These are phyloP conservation scores for Cladosporium sp. DNA, from an alignment of 2,329 filamentous ascomycete species.

Conservation along the genomic window DNA sequence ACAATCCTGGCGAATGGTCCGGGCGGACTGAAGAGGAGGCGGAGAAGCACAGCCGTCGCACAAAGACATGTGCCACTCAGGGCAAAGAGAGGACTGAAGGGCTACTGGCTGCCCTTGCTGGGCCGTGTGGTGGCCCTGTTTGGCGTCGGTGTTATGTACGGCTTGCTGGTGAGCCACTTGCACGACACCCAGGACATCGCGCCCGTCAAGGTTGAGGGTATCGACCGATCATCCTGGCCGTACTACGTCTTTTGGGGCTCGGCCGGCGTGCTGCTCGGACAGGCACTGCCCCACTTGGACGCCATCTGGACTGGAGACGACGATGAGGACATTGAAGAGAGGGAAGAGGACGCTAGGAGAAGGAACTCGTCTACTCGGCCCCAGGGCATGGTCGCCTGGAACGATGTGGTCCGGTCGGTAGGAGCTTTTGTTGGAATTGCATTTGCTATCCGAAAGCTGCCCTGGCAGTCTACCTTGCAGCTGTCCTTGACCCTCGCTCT, in stretches of 20 bases:
- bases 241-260: conserved; percentile 79
- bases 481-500: conserved; percentile 82
- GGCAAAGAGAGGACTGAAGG: conserved; percentile 21
- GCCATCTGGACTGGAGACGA: conserved; percentile 57
- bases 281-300: conserved; percentile 79
- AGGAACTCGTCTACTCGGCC: conserved; percentile 7
- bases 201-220: conserved; percentile 53
- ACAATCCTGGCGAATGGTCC: conserved; percentile 15
- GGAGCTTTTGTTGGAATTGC: conserved; percentile 68
- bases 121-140: conserved; percentile 55
- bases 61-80: conserved; percentile 15
- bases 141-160: conserved; percentile 73
- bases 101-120: conserved; percentile 38
- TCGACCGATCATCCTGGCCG: conserved; percentile 51
- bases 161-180: conserved; percentile 70
- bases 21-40: conserved; percentile 18
- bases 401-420: conserved; percentile 61
- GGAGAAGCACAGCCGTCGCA: conserved; percentile 21
- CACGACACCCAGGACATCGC: conserved; percentile 62
- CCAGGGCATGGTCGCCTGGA: conserved; percentile 49
- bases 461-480: conserved; percentile 93
- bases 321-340: conserved; percentile 31
- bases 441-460: conserved; percentile 78
- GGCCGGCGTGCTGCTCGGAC: conserved; percentile 70
- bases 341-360: conserved; percentile 12